These are phyloP conservation scores for Clavulina sp. DNA, from an alignment of 768 basidiomycete species.

Conservation along the genomic window DNA sequence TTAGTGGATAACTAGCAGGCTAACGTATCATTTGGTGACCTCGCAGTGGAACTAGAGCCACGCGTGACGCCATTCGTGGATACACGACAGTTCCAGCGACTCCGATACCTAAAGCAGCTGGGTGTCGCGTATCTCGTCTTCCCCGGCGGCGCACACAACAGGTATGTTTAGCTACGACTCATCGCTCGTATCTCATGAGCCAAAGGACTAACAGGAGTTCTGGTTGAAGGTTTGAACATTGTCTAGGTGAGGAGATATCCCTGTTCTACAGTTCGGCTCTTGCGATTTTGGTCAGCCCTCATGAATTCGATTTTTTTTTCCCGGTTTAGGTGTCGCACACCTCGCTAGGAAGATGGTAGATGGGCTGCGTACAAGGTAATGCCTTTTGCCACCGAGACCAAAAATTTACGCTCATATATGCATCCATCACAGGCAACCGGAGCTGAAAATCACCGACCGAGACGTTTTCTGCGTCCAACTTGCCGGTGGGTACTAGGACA, in stretches of 20 bases:
- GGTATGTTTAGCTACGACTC: slow-evolving; percentile 20
- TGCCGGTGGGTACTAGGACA: slow-evolving; percentile 54
- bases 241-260: background rate
- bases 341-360: slow-evolving; percentile 47
- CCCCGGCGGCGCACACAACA: slow-evolving; percentile 53
- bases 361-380: slow-evolving; percentile 26
- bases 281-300: no score
- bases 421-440: slow-evolving; percentile 29
- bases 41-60: background rate
- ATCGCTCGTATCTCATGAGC: background rate
- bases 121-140: slow-evolving; percentile 22
- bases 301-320: background rate
- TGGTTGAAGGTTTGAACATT: background rate
- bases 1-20: no score
- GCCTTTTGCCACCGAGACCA: background rate
- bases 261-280: no score
- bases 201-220: no score
- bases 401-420: background rate
- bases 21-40: background rate
- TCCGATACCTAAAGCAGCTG: slow-evolving; percentile 63
- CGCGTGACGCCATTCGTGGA: slow-evolving; percentile 6
- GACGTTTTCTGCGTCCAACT: slow-evolving; percentile 64
- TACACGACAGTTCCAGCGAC: slow-evolving; percentile 50
- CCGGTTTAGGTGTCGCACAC: slow-evolving; percentile 47
- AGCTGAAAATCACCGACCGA: slow-evolving; percentile 46